phyloP scores from a whole-genome alignment of 2,329 filamentous ascomycete species.

The Exophiala spinifera region DNA sequence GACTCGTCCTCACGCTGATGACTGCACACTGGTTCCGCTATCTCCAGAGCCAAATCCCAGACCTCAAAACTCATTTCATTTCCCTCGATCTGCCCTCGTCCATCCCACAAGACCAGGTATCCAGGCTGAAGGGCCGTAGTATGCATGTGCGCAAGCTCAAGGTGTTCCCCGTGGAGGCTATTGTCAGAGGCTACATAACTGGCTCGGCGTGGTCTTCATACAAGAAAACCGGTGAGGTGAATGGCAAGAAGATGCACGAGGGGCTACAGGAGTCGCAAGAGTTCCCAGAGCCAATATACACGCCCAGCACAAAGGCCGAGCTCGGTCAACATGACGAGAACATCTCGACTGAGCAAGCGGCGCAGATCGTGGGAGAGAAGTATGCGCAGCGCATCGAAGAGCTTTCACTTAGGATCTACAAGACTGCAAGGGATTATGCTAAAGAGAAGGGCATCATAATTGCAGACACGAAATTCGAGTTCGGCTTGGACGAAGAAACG shows the following conservation, averaged over 20 bases:
- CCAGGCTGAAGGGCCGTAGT: conserved; percentile 53
- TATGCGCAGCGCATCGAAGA: conserved; percentile 65
- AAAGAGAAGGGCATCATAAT: conserved; percentile 68
- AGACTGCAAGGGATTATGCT: conserved; percentile 61
- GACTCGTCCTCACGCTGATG: conserved; percentile 64
- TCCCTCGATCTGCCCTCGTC: conserved; percentile 54
- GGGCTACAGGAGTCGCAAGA: conserved; percentile 69
- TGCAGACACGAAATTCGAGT: conserved; percentile 75
- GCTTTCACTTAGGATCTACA: conserved; percentile 64
- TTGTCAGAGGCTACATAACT: conserved; percentile 87
- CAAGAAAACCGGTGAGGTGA: conserved; percentile 68
- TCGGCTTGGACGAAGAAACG: conserved; percentile 63
- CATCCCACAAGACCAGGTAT: conserved; percentile 36
- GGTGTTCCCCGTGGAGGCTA: conserved; percentile 76
- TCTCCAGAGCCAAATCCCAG: conserved; percentile 55
- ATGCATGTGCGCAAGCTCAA: conserved; percentile 75
- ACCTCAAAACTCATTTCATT: conserved; percentile 62
- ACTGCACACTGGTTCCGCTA: conserved; percentile 67
- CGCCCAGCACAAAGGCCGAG: conserved; percentile 82
- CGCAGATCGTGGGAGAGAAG: conserved; percentile 61
- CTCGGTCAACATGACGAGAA: conserved; percentile 79
- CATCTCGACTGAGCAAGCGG: conserved; percentile 66
- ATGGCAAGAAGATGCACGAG: conserved; percentile 66
- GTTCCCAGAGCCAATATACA: conserved; percentile 69
- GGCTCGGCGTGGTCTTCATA: conserved; percentile 83